Percentiles rank a stretch among this genome's conserved stretches.
These are phyloP conservation scores for Tephrocybe sp. DNA, from an alignment of 768 basidiomycete species.

Conservation along the genomic window DNA sequence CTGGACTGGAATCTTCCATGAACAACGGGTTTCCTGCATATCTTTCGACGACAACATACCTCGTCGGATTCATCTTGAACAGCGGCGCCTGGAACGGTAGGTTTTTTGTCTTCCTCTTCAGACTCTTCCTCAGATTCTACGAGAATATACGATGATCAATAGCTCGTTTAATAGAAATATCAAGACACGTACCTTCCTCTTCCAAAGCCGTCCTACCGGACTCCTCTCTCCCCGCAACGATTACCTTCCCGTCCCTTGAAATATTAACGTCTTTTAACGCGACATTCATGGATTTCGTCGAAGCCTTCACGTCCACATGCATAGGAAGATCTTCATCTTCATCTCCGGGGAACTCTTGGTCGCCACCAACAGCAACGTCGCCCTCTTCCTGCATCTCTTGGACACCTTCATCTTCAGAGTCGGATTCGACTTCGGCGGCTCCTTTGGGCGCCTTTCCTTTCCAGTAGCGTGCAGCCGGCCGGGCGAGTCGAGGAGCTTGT, in stretches of 20 bases:
- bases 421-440: constrained; percentile 52
- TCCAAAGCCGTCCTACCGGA: constrained; percentile 71
- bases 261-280: constrained; percentile 78
- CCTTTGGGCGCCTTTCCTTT: constrained; percentile 88
- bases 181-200: constrained; percentile 32
- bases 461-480: constrained; percentile 84
- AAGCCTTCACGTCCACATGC: constrained; percentile 30
- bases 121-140: constrained; percentile 51
- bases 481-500: constrained; percentile 72
- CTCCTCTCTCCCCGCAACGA: constrained; percentile 75
- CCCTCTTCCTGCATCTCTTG: constrained; percentile 43
- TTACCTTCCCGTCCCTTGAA: constrained; percentile 76
- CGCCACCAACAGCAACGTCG: constrained; percentile 60
- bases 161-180: constrained; percentile 8
- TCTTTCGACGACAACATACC: constrained; percentile 30
- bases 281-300: constrained; percentile 63
- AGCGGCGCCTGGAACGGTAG: constrained; percentile 4
- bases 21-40: constrained; percentile 10
- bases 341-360: constrained; percentile 50
- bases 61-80: constrained; percentile 37
- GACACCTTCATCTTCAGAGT: constrained; percentile 61
- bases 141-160: constrained; percentile 11
- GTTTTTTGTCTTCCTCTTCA: constrained; percentile 31
- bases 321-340: constrained; percentile 40
- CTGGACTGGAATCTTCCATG: constrained; percentile 56